Conservation (phyloP, 345 rosid species). For the Boechera stricta region DNA sequence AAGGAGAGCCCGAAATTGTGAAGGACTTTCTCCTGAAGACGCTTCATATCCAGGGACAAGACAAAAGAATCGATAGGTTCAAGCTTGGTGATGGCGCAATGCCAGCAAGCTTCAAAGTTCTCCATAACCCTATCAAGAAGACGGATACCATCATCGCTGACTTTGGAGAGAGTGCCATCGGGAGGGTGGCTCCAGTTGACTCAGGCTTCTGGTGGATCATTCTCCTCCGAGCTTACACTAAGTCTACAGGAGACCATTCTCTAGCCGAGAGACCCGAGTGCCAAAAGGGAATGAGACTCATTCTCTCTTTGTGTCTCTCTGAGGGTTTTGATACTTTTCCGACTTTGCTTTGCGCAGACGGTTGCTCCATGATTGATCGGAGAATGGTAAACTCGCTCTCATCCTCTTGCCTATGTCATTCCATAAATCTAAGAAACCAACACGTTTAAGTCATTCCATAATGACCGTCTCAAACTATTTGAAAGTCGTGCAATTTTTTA, state of each 20-base stretch:
- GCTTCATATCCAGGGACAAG: conserved; percentile 73
- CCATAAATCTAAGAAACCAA: neutral
- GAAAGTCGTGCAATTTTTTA: too few relatives aligned
- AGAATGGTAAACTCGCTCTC: conserved; percentile 63
- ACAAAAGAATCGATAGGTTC: conserved; percentile 68
- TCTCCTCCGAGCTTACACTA: conserved; percentile 81
- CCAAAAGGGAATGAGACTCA: conserved; percentile 87
- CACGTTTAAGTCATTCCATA: neutral
- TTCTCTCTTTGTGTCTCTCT: conserved; percentile 68
- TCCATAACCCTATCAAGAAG: conserved; percentile 67
- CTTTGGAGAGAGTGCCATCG: conserved; percentile 86
- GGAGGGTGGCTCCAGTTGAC: conserved; percentile 87
- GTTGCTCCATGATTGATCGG: conserved; percentile 87
- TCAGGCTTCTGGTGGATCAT: conserved; percentile 96
- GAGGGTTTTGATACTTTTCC: conserved; percentile 92
- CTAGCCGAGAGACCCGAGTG: conserved; percentile 71
- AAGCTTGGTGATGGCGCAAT: conserved; percentile 83
- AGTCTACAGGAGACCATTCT: conserved; percentile 71
- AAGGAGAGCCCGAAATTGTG: conserved; percentile 76
- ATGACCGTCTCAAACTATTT: neutral
- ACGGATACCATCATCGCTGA: conserved; percentile 72
- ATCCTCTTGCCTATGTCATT: conserved; percentile 2
- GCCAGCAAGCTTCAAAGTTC: conserved; percentile 91
- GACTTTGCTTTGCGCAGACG: conserved; percentile 88
- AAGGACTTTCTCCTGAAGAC: conserved; percentile 77